Evolutionary conservation across 176 grass and related monocot species (phyloP), one percentile per base, ranked within the genome.

Genomic region (Secale cereale): DNA sequence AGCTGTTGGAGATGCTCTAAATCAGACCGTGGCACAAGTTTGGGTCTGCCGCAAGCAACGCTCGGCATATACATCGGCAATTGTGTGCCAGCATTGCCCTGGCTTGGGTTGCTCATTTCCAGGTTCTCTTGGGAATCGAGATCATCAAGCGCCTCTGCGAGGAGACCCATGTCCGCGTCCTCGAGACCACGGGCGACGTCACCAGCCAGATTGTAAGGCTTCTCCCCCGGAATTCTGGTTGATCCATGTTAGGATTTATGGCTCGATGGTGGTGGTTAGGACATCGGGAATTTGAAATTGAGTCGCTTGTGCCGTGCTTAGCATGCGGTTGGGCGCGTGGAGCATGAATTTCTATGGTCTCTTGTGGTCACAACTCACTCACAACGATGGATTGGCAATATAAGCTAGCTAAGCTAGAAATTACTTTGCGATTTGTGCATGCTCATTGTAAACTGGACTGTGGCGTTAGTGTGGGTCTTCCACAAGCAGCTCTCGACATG

Each of bases 141-240:
- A 46, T 84, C 67, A 74, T 97, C 83, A 90, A 78, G 83, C 89
- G 83, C n/a, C 89, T 97, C 28, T 90, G 89, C 60, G 88, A 91
- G 83, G 94, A 89, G 82, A 91, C 94, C n/a, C 85, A 79, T 73
- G 90, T 92, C 64, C 89, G 89, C 59, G 64, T 94, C 65, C 85
- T 94, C 29, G 37, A 40, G 83, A 94, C 82, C 23, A 60, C 67
- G 15, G 16, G 65, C 16, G 83, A 60, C 61, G 89, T 74, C 39
- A 31, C 57, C 26, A 29, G 86, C 69, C 87, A 74, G 64, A 90
- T 91, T 22, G 88, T 97, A 63, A 92, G 91, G 20, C 32, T 9
- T 48, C 29, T 37, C 6, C 48, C 35, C 20, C 8, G 35, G 30
- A 39, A 43, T 57, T 76, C 59, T 68, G 45, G 66, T 39, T 28